phyloP scores from a whole-genome alignment of 305 asterid species.

The Nicotiana rustica region DNA sequence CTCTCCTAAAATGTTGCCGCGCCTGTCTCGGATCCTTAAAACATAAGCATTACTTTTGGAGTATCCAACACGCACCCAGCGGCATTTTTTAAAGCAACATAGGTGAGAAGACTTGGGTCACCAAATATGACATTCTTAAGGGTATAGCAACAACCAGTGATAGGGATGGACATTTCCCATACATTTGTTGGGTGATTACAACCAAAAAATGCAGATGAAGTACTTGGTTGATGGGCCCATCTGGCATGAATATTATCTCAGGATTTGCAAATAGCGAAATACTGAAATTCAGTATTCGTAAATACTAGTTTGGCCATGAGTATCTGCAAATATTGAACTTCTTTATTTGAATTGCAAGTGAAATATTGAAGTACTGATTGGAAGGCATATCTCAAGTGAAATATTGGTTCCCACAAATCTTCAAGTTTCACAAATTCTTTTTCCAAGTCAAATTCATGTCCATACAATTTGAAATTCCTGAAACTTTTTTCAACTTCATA shows the following conservation, averaged over 20 bases:
- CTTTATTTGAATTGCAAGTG: neutral
- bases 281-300: neutral
- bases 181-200: neutral
- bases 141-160: neutral
- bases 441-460: no score
- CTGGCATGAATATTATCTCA: neutral
- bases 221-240: neutral
- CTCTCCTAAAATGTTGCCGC: no score
- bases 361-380: neutral
- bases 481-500: neutral
- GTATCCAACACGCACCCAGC: no score
- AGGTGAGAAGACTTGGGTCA: neutral
- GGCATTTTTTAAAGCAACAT: no score
- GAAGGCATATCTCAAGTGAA: conserved; percentile 1
- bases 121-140: neutral
- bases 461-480: no score
- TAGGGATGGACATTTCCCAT: neutral
- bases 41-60: no score
- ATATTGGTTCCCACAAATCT: neutral
- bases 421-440: no score
- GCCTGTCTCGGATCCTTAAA: no score
- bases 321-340: neutral
- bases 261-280: neutral
- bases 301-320: neutral
- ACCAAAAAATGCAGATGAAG: neutral